Evolutionary conservation across 768 basidiomycete species (phyloP), one percentile per base, ranked within the genome.

Genomic region (Mycena filopes): DNA sequence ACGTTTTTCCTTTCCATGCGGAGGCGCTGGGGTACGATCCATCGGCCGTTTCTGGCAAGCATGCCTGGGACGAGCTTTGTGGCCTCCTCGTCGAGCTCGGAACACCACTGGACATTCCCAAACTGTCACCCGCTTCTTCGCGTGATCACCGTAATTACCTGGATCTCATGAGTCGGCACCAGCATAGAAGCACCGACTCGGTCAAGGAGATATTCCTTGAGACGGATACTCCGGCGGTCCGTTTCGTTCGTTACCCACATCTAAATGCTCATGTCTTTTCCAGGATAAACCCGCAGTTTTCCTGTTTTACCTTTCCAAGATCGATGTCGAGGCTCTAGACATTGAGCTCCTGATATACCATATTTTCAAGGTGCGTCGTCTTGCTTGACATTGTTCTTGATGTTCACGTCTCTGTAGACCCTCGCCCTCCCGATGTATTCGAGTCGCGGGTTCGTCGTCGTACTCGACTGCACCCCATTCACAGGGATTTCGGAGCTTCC

Each of bases 51-150:
- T 86, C 82, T 23, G 92, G 92, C 5, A 95, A 93, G 76, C 86
- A 86, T n/a, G 88, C 92, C 1, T 95, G 94, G 94, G 91, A 94
- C 70, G 84, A 84, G 18, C 81, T 95, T 29, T 95, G 94, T 71
- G 87, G 87, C 31, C 81, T 92, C 18, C 83, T 95, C 3, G 92
- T 95, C 16, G 94, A 95, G 67, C 84, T 93, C 31, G 90, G 90
- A 25, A 83, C 87, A 29, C 89, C 88, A 8, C 76, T 90, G 26
- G 89, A 91, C 63, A 84, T 87, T 9, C 92, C 94, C 1, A 82
- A 81, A 51, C 78, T 87, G n/a, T 88, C 92, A 0, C 70, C 71
- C 1, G 67, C 81, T 21, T 70, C 79, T 28, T 85, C 84, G 21
- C 66, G 73, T 0, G 81, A 87, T 12, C 92, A 94, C 74, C 79